phyloP scores from a whole-genome alignment of 2,329 filamentous ascomycete genomes.

The Paracorniculantispora psalliotae region DNA sequence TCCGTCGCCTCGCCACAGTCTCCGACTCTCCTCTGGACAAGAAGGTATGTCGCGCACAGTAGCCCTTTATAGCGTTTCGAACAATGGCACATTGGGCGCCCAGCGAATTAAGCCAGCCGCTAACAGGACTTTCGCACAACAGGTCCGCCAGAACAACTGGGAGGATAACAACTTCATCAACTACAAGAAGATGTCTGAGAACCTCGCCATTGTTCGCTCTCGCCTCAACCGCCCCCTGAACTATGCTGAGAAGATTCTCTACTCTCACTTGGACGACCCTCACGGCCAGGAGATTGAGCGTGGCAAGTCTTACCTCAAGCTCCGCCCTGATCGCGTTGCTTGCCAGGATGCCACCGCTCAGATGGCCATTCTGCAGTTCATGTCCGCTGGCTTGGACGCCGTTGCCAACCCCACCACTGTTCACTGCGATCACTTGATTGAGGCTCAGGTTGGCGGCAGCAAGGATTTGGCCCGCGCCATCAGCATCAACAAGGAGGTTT shows the following conservation, averaged over 20 bases:
- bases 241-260: slow-evolving; percentile 97
- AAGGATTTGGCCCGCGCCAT: slow-evolving; percentile 92
- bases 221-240: slow-evolving; percentile 91
- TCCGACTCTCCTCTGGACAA: slow-evolving; percentile 80
- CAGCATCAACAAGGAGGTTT: slow-evolving; percentile 97
- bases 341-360: slow-evolving; percentile 99
- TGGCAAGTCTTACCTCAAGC: slow-evolving; percentile 90
- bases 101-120: no score
- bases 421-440: slow-evolving; percentile 99
- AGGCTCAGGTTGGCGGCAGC: slow-evolving; percentile 86
- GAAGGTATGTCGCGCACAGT: slow-evolving; percentile 63
- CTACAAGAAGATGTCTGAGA: slow-evolving; percentile 99
- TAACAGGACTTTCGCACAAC: not conserved
- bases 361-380: slow-evolving; percentile 99
- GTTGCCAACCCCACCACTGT: slow-evolving; percentile 94
- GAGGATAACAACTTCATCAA: slow-evolving; percentile 97
- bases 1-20: slow-evolving; percentile 77
- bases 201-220: slow-evolving; percentile 81
- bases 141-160: slow-evolving; percentile 92
- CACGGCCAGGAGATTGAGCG: slow-evolving; percentile 95
- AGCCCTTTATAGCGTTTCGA: no score
- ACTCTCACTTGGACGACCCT: slow-evolving; percentile 97
- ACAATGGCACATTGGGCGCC: no score
- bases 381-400: slow-evolving; percentile 94
- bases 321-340: slow-evolving; percentile 94